Evolutionary conservation across 2,329 filamentous ascomycete species (phyloP).

Genomic region (Colletotrichum navitas): DNA sequence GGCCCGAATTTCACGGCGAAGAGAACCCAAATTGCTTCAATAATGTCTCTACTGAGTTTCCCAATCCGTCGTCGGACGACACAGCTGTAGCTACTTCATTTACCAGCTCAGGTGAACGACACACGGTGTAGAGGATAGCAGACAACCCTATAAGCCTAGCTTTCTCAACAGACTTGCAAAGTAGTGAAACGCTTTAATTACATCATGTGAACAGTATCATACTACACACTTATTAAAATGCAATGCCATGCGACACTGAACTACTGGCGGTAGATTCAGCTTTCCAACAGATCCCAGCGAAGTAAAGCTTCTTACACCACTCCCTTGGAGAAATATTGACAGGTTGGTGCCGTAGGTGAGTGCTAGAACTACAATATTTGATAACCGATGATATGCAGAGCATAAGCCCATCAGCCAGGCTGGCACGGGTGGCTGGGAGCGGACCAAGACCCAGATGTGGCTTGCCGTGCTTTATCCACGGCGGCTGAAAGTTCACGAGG

Average conservation of each 20-base stretch:
- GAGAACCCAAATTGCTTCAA: background rate
- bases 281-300: too few species aligned
- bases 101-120: accelerated
- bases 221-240: background rate
- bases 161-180: background rate
- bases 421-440: background rate
- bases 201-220: too few species aligned
- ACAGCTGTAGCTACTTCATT: background rate
- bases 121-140: background rate
- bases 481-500: background rate
- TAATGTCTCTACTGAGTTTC: background rate
- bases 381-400: background rate
- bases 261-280: background rate
- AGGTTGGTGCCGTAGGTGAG: too few species aligned
- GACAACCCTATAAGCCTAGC: too few species aligned
- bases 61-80: background rate
- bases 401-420: too few species aligned
- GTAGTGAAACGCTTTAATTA: too few species aligned
- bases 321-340: background rate
- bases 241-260: too few species aligned
- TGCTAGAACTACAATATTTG: background rate
- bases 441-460: background rate
- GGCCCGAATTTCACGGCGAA: background rate
- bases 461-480: background rate
- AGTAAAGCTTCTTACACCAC: background rate